A percentile compares a stretch with the other conserved stretches of the same genome.
Conservation (phyloP, 2,329 filamentous ascomycete genomes). For the Phoma sp. region DNA sequence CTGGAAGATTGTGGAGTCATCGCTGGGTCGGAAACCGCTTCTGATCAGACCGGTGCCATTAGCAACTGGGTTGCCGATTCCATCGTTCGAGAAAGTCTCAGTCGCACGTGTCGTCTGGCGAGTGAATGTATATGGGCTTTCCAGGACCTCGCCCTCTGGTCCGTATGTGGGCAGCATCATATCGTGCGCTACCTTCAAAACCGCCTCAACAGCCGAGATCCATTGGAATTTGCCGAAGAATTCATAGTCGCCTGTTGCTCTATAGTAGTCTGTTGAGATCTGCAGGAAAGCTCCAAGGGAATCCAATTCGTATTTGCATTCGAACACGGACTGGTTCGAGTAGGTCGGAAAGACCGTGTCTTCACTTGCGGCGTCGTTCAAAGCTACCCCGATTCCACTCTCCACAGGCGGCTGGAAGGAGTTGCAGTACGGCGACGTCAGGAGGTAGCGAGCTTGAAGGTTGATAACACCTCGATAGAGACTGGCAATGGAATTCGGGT, state of each 20-base stretch:
- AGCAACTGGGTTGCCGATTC: slow-evolving; percentile 57
- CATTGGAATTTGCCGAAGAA: slow-evolving; percentile 59
- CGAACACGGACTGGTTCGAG: slow-evolving; percentile 54
- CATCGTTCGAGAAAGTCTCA: slow-evolving; percentile 60
- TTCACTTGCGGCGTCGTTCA: slow-evolving; percentile 47
- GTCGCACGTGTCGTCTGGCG: slow-evolving; percentile 54
- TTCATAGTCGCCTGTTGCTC: slow-evolving; percentile 53
- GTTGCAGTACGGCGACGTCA: slow-evolving; percentile 63
- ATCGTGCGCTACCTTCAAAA: slow-evolving; percentile 54
- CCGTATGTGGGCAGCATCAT: slow-evolving; percentile 58
- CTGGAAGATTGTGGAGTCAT: slow-evolving; percentile 59
- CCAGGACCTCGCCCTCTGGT: slow-evolving; percentile 52
- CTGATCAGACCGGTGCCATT: slow-evolving; percentile 58
- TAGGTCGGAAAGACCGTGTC: slow-evolving; percentile 55
- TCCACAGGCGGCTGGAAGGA: slow-evolving; percentile 60
- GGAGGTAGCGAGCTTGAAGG: slow-evolving; percentile 71
- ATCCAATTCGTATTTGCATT: slow-evolving; percentile 63
- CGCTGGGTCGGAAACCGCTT: slow-evolving; percentile 58
- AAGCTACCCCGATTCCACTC: slow-evolving; percentile 50
- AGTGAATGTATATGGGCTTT: slow-evolving; percentile 55
- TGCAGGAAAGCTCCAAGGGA: slow-evolving; percentile 60
- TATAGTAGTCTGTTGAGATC: slow-evolving; percentile 58
- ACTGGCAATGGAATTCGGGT: slow-evolving; percentile 66
- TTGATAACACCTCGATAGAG: slow-evolving; percentile 76
- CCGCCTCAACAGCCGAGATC: slow-evolving; percentile 53